Base-by-base conservation (phyloP, 176 grass and related monocot species). In the Puya raimondii region DNA sequence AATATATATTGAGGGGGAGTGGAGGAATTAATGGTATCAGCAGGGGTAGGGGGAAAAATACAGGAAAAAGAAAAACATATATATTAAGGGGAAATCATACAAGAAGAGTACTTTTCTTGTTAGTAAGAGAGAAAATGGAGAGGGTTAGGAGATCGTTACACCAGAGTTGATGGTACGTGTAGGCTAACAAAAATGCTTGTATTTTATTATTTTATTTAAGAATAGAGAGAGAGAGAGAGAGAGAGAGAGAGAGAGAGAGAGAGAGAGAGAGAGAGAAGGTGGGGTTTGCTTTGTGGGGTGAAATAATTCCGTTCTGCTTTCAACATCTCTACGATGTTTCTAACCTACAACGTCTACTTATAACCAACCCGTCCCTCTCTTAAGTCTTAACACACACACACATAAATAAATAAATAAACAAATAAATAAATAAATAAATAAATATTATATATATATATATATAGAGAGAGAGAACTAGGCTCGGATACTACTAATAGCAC, bases 271-370 rank as follows among this genome's bases (percentile, higher is more conserved):
- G 18, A 77, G 80, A 73, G 51, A 68, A 57, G 29, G 51, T 68
- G 20, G 68, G 77, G 68, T 74, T 94, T 94, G 91, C 83, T 89
- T 89, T 78, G 91, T 89, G 69, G 81, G 81, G 72, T 82, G 80
- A 89, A 88, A 33, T 69, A 63, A 78, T 49, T 74, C 71, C 50
- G 91, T 87, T 95, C 79, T 70, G 78, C 79, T 82, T 79, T 90
- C 87, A 85, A 87, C 91, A 90, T 96, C 91, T 64, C 71, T 72
- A 53, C 69, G 75, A 90, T 82, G 91, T 90, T 95, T 95, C 91
- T 76, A 87, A 87, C 91, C 91, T 87, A 87, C 78, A 90, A 87
- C 87, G 79, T 95, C 91, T 95, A 95, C 91, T 89, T 87, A 87
- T 78, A 93, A 95, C 91, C 84, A 95, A 95, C 86, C 91, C 74